Evolutionary conservation across 2,329 filamentous ascomycete species (phyloP).

Genomic region (Cladosporium sp.): DNA sequence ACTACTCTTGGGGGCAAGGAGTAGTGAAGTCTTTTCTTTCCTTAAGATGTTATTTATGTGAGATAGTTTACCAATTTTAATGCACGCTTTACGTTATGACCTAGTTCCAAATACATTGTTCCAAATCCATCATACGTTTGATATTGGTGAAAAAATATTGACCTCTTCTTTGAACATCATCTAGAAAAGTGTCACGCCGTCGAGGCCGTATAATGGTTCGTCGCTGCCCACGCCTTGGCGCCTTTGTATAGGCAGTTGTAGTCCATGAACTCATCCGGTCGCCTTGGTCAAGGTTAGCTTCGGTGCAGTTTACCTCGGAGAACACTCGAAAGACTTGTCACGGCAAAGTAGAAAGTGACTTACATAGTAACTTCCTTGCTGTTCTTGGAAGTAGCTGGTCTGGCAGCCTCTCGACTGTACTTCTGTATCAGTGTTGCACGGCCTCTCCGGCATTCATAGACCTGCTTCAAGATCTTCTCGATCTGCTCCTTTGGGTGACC

Average conservation of each 20-base stretch:
- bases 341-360: neutral
- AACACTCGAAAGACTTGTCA: neutral
- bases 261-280: constrained; percentile 39
- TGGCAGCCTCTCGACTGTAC: constrained; percentile 42
- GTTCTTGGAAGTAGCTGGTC: constrained; percentile 34
- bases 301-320: neutral
- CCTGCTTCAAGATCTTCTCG: constrained; percentile 17
- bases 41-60: neutral
- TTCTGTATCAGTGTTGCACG: constrained; percentile 39
- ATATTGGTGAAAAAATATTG: too few relatives aligned
- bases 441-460: constrained; percentile 32
- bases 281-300: constrained; percentile 11
- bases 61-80: too few relatives aligned
- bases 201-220: too few relatives aligned
- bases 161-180: too few relatives aligned
- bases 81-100: too few relatives aligned
- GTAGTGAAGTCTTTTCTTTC: neutral
- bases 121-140: too few relatives aligned
- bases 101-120: neutral
- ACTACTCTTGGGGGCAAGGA: neutral
- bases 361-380: constrained; percentile 34
- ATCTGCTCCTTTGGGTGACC: constrained; percentile 22
- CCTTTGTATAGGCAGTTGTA: constrained; percentile 39
- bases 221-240: constrained; percentile 31
- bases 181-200: too few relatives aligned